A percentile compares a stretch with the other conserved stretches of the same genome.
phyloP scores from a whole-genome alignment of 2,329 filamentous ascomycete genomes.

The Phaeophleospora eucalypticola region DNA sequence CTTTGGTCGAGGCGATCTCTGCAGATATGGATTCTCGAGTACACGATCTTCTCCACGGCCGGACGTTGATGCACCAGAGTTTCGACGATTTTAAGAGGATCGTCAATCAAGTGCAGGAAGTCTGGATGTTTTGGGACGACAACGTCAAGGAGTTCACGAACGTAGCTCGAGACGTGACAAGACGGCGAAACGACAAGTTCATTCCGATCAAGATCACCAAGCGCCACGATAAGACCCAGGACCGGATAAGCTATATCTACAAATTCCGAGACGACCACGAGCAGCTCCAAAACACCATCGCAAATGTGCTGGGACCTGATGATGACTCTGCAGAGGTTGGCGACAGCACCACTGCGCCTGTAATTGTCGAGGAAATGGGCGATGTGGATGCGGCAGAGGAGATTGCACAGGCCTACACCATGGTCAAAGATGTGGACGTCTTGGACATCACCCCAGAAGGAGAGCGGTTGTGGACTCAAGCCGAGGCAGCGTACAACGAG shows the following conservation, averaged over 20 bases:
- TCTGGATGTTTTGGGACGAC: slow-evolving; percentile 93
- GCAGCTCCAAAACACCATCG: slow-evolving; percentile 91
- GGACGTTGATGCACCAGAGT: slow-evolving; percentile 83
- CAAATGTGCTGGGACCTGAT: slow-evolving; percentile 82
- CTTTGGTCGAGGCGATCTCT: slow-evolving; percentile 95
- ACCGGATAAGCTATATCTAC: slow-evolving; percentile 85
- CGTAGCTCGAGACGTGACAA: slow-evolving; percentile 88
- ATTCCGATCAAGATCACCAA: slow-evolving; percentile 95
- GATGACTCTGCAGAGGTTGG: slow-evolving; percentile 50
- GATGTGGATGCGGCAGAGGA: slow-evolving; percentile 97
- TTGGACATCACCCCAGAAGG: slow-evolving; percentile 88
- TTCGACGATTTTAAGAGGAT: slow-evolving; percentile 84
- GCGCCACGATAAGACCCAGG: slow-evolving; percentile 82
- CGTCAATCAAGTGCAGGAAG: slow-evolving; percentile 76
- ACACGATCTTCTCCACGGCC: slow-evolving; percentile 79
- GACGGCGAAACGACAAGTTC: slow-evolving; percentile 93
- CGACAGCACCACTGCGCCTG: slow-evolving; percentile 58
- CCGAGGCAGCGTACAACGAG: slow-evolving; percentile 95
- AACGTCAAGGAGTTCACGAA: slow-evolving; percentile 97
- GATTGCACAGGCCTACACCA: slow-evolving; percentile 89
- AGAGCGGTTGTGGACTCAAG: slow-evolving; percentile 86
- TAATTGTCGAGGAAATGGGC: slow-evolving; percentile 88
- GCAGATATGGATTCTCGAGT: slow-evolving; percentile 83
- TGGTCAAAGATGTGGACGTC: slow-evolving; percentile 89
- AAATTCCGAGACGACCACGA: slow-evolving; percentile 97